Evolutionary conservation across 805 yeast species (phyloP).

Genomic region (Groenewaldozyma salmanticensis): DNA sequence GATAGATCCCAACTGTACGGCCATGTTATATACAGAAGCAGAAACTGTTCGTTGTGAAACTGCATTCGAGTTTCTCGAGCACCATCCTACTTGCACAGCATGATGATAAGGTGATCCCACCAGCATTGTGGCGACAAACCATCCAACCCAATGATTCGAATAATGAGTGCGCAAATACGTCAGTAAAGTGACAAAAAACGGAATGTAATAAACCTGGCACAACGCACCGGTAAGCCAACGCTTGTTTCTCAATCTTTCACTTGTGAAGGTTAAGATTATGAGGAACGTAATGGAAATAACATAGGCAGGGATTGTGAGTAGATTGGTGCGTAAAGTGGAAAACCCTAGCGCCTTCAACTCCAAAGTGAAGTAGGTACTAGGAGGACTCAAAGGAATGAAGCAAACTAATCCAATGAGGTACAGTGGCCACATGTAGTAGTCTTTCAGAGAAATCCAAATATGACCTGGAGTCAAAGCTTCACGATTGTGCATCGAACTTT

Average conservation of each 20-base stretch:
- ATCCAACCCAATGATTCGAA: slow-evolving; percentile 23
- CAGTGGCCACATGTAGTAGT: slow-evolving; percentile 49
- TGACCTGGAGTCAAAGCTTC: slow-evolving; percentile 37
- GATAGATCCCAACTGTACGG: slow-evolving; percentile 49
- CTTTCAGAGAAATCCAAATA: slow-evolving; percentile 34
- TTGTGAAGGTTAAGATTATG: slow-evolving; percentile 10
- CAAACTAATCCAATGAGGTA: slow-evolving; percentile 38
- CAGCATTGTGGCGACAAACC: slow-evolving; percentile 21
- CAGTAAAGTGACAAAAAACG: slow-evolving; percentile 8
- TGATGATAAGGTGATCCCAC: slow-evolving; percentile 33
- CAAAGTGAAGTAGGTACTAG: slow-evolving; percentile 39
- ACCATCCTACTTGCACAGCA: slow-evolving; percentile 50
- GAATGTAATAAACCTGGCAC: slow-evolving; percentile 12
- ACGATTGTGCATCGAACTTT: slow-evolving; percentile 58
- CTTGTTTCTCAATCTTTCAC: slow-evolving; percentile 12
- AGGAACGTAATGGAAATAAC: slow-evolving; percentile 11
- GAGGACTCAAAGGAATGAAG: slow-evolving; percentile 31
- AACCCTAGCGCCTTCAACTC: slow-evolving; percentile 43
- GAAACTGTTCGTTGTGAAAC: slow-evolving; percentile 57
- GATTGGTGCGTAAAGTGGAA: slow-evolving; percentile 41
- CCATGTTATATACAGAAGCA: slow-evolving; percentile 56
- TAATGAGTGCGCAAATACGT: slow-evolving; percentile 1
- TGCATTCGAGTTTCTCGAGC: slow-evolving; percentile 51
- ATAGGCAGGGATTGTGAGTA: slow-evolving; percentile 33
- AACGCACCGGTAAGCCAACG: slow-evolving; percentile 9